Conservation (phyloP, 805 yeast genomes). For the Candida sonorensis region DNA sequence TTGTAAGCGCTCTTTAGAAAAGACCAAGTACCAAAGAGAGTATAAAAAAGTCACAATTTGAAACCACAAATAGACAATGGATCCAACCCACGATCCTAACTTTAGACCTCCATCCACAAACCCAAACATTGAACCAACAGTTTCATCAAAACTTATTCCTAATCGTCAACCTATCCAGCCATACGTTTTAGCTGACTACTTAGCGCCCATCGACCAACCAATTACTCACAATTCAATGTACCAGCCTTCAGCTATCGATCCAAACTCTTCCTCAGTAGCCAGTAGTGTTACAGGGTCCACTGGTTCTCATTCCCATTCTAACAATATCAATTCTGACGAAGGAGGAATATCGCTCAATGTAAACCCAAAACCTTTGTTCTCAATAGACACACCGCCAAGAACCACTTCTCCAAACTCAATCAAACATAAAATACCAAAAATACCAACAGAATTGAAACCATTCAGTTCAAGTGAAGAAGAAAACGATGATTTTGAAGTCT, state of each 20-base stretch:
- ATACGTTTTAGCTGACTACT: slow-evolving; percentile 67
- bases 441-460: slow-evolving; percentile 53
- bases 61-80: too few relatives aligned
- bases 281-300: too few relatives aligned
- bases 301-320: too few relatives aligned
- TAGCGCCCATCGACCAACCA: slow-evolving; percentile 69
- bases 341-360: too few relatives aligned
- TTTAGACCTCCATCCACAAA: slow-evolving; percentile 78
- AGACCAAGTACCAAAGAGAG: too few relatives aligned
- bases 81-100: slow-evolving; percentile 87
- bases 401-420: slow-evolving; percentile 19
- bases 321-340: too few relatives aligned
- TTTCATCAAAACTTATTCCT: slow-evolving; percentile 66
- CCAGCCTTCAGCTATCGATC: neutral
- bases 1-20: too few relatives aligned
- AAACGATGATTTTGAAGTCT: slow-evolving; percentile 21
- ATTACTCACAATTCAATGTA: slow-evolving; percentile 40
- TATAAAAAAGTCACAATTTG: too few relatives aligned
- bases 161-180: slow-evolving; percentile 72
- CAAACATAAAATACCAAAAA: slow-evolving; percentile 31
- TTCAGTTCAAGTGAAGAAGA: slow-evolving; percentile 45
- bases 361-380: too few relatives aligned
- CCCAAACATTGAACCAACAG: slow-evolving; percentile 54
- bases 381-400: slow-evolving; percentile 30
- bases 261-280: slow-evolving; percentile 2